Evolutionary conservation across 148 eudicot species (phyloP), one percentile per base, ranked within the genome.

Genomic region (Bassia scoparia): DNA sequence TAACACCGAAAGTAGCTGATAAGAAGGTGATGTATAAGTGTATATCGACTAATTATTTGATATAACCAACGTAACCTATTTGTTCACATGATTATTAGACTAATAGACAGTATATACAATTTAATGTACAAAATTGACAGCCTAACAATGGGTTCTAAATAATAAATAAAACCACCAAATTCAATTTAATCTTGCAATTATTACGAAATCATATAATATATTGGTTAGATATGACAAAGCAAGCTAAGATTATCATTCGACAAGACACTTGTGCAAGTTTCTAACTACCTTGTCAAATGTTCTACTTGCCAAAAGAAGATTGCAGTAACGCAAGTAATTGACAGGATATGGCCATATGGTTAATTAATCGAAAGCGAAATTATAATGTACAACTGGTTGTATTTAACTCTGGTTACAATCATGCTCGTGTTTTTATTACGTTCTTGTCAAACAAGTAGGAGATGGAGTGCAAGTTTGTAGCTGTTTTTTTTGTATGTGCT

Each of bases 391-490:
- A n/a, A n/a, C 2, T 20, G 3, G 56, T 52, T 5, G 23, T 18
- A 21, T 7, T 0, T 50, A n/a, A n/a, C 7, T 7, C 7, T 37
- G 7, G 41, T 37, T 3, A 37, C 41, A 37, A 37, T 3, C 7
- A 37, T 37, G 7, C 7, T 37, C 7, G 7, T 7, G 7, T 3
- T 37, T 37, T 7, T 7, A 7, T 37, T 37, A 41, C 12, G 24
- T 61, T 35, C 38, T 18, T 21, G 41, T 35, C 67, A 63, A 63
- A 63, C 43, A 63, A 63, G 23, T 48, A 11, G 23, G 24, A 68
- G 38, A 27, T 17, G 71, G 54, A 68, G 71, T 48, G 71, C 38
- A 68, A 68, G 71, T 35, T 46, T 26, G 31, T 38, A 27, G 8
- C 37, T 24, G 5, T 5, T 27, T 35, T 27, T 27, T 13, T 18